A percentile compares a stretch with the other conserved stretches of the same genome.
phyloP scores from a whole-genome alignment of 148 eudicot genomes.

The Polygonum aviculare region DNA sequence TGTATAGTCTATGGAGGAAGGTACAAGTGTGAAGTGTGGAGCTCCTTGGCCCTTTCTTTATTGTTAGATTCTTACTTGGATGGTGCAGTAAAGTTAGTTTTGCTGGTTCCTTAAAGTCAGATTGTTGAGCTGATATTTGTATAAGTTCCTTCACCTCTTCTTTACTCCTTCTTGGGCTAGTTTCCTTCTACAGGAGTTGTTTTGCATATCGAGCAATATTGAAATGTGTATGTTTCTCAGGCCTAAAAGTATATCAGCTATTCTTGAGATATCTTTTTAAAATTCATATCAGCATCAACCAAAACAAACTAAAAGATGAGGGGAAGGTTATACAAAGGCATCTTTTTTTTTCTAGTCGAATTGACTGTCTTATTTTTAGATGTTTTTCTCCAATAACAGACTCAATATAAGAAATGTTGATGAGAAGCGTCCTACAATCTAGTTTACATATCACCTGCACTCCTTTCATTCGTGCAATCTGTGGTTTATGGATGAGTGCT shows the following conservation, averaged over 20 bases:
- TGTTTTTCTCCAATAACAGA: not conserved
- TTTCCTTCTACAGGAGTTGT: not conserved
- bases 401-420: not conserved
- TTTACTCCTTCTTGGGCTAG: no score
- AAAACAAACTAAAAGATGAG: not conserved
- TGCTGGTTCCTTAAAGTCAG: not conserved
- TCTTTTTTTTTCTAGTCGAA: not conserved
- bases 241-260: not conserved
- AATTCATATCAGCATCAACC: not conserved
- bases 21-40: not conserved
- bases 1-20: not conserved
- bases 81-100: not conserved
- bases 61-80: not conserved
- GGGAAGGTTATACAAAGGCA: not conserved
- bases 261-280: not conserved
- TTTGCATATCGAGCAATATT: not conserved
- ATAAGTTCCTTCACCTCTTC: not conserved
- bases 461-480: not conserved
- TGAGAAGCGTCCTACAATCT: not conserved
- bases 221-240: not conserved
- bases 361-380: not conserved
- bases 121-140: not conserved
- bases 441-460: no score
- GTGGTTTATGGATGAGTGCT: not conserved
- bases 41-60: not conserved